These are phyloP conservation scores for Hymenoscyphus linearis DNA, from an alignment of 2,329 filamentous ascomycete genomes.

Conservation along the genomic window DNA sequence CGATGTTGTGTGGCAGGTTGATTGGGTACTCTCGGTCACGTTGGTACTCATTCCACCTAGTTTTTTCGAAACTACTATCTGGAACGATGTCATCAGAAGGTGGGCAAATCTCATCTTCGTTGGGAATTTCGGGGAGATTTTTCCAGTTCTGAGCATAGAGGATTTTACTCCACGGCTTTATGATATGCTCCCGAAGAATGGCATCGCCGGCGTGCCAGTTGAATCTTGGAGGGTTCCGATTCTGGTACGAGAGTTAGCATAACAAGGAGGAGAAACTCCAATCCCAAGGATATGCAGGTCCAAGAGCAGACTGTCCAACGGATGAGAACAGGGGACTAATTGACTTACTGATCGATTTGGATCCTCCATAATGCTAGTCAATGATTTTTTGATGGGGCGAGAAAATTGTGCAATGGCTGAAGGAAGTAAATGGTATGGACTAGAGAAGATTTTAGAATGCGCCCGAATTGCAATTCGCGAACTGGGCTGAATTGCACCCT, in stretches of 20 bases:
- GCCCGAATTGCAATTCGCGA: background rate
- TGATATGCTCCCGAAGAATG: conserved; percentile 11
- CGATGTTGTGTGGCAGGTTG: conserved; percentile 45
- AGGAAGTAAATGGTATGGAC: no score
- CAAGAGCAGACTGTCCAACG: no score
- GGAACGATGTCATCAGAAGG: background rate
- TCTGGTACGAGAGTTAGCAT: background rate
- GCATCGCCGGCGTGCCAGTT: background rate
- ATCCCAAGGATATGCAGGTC: no score
- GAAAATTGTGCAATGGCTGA: no score
- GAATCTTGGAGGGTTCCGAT: background rate
- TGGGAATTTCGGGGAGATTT: conserved; percentile 48
- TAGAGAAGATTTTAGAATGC: background rate
- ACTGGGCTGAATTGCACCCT: background rate
- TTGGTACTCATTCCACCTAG: conserved; percentile 24
- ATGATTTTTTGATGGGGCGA: no score
- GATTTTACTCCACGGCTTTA: conserved; percentile 6
- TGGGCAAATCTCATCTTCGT: conserved; percentile 43
- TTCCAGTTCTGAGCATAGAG: conserved; percentile 29
- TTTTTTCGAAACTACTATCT: background rate
- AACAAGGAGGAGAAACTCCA: no score
- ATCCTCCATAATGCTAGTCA: no score
- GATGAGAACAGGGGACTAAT: no score
- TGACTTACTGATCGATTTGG: no score
- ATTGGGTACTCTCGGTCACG: conserved; percentile 12